Percentiles rank a stretch among this genome's conserved stretches.
phyloP scores from a whole-genome alignment of 2,329 filamentous ascomycete genomes.

The Trichoderma atroviride region DNA sequence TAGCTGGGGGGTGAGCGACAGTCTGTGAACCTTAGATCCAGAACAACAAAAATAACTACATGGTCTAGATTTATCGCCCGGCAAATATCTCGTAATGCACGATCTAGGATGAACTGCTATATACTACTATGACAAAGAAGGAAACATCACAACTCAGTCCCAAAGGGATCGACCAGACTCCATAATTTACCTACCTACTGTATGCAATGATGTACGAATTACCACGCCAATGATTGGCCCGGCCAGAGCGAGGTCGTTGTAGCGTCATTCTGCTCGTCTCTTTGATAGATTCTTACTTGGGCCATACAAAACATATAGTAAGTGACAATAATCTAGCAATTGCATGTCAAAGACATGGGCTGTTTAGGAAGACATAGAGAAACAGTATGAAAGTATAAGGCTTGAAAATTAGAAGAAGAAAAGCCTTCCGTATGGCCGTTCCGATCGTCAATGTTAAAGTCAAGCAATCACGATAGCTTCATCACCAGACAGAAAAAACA shows the following conservation, averaged over 20 bases:
- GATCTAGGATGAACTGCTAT: neutral
- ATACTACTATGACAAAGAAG: too few species aligned
- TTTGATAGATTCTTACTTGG: neutral
- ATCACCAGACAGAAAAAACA: neutral
- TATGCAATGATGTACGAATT: neutral
- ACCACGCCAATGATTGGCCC: neutral
- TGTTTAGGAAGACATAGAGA: neutral
- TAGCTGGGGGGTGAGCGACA: too few species aligned
- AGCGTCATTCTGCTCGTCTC: neutral
- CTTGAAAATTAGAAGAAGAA: neutral
- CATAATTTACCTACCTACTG: too few species aligned
- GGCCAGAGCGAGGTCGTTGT: neutral
- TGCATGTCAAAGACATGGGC: neutral
- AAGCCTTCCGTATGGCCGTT: neutral
- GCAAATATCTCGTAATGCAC: too few species aligned
- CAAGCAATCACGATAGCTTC: neutral
- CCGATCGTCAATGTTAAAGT: neutral
- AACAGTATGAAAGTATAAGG: neutral
- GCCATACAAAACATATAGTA: neutral
- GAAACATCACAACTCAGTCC: neutral
- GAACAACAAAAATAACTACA: too few species aligned
- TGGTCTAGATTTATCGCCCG: too few species aligned
- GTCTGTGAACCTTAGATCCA: too few species aligned
- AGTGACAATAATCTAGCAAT: neutral
- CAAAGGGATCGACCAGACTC: neutral